Evolutionary conservation across 192 early-diverging fungal species (phyloP).

Genomic region (Backusella psychrophila): DNA sequence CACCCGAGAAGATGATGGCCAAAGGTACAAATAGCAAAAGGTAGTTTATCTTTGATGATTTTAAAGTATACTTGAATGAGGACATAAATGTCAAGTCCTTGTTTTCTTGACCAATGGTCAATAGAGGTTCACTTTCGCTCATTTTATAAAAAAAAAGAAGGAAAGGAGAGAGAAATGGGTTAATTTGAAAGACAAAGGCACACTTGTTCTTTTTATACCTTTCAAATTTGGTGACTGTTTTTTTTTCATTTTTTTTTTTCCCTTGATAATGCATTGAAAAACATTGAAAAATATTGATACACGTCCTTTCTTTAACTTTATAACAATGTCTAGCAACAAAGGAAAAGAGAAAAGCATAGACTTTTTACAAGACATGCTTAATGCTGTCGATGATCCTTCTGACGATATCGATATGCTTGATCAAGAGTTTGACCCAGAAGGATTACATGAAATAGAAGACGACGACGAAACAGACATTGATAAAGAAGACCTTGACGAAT

Average conservation of each 20-base stretch:
- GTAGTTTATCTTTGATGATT: conserved; percentile 68
- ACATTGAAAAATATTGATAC: not conserved
- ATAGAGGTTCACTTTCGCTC: conserved; percentile 19
- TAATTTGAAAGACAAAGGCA: not conserved
- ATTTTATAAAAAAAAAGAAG: not conserved
- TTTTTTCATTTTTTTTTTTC: not conserved
- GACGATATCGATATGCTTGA: not conserved
- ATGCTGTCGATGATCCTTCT: not conserved
- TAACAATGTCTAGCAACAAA: not conserved
- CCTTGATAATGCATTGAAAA: not conserved
- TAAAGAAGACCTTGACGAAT: not conserved
- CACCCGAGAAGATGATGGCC: conserved; percentile 65
- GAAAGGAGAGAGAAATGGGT: not conserved
- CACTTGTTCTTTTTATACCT: not conserved
- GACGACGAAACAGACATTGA: not conserved
- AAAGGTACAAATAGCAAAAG: conserved; percentile 78
- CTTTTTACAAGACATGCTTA: conserved; percentile 2
- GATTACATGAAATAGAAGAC: conserved; percentile 5
- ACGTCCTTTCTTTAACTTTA: not conserved
- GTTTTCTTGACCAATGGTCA: not conserved
- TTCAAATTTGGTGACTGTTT: not conserved
- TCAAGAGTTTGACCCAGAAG: conserved; percentile 4
- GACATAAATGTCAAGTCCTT: conserved; percentile 32
- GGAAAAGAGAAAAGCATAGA: not conserved
- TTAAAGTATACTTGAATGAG: conserved; percentile 44